Conservation (phyloP, 768 basidiomycete genomes). For the Lenzites betulinus region DNA sequence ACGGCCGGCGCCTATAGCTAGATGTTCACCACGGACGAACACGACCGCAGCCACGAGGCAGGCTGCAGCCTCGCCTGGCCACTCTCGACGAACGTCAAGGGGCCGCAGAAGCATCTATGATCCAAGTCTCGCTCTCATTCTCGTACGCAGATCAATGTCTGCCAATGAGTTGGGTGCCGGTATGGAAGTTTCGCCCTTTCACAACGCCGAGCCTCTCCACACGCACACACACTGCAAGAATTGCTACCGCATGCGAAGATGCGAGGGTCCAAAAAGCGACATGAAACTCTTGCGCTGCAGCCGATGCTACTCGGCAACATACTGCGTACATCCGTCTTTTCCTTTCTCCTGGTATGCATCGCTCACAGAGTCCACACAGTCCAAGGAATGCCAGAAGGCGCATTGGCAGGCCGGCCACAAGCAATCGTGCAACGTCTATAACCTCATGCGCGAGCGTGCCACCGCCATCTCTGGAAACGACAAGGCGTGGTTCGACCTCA, state of each 20-base stretch:
- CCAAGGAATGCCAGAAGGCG: not conserved
- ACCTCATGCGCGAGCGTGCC: too few relatives aligned
- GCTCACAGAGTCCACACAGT: not conserved
- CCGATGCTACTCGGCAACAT: not conserved
- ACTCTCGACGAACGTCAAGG: too few relatives aligned
- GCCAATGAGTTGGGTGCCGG: too few relatives aligned
- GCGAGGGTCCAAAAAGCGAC: not conserved
- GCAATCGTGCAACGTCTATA: not conserved
- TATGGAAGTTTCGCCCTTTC: not conserved
- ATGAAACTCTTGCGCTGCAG: constrained; percentile 2
- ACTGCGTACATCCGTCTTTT: not conserved
- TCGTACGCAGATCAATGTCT: too few relatives aligned
- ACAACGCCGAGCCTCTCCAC: not conserved
- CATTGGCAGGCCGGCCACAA: not conserved
- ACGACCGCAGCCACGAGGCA: constrained; percentile 13
- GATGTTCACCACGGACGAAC: constrained; percentile 5
- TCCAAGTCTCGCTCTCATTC: too few relatives aligned
- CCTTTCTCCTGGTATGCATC: not conserved
- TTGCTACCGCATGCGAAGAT: constrained; percentile 2
- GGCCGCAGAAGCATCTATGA: too few relatives aligned
- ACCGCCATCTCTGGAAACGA: not conserved
- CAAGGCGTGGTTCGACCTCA: not conserved
- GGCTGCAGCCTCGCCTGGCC: too few relatives aligned
- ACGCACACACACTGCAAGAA: constrained; percentile 9
- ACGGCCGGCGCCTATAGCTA: constrained; percentile 5